These are phyloP conservation scores for Cardamine resedifolia DNA, from an alignment of 345 rosid genomes.

Conservation along the genomic window DNA sequence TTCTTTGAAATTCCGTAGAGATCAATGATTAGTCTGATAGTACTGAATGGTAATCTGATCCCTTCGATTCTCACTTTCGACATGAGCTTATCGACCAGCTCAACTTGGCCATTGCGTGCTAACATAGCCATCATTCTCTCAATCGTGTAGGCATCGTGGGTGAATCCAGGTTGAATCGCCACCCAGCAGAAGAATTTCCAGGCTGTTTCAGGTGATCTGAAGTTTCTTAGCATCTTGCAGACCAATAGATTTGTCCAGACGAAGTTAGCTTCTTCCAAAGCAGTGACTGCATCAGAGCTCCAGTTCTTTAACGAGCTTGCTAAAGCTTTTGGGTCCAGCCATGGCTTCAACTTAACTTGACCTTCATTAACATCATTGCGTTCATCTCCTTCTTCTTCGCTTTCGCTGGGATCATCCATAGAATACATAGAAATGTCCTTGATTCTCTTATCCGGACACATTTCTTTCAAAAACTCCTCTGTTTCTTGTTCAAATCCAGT, in stretches of 20 bases:
- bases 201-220: slow-evolving; percentile 66
- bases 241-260: slow-evolving; percentile 87
- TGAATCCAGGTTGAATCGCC: slow-evolving; percentile 75
- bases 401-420: slow-evolving; percentile 42
- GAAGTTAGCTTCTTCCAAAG: slow-evolving; percentile 63
- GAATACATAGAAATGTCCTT: slow-evolving; percentile 41
- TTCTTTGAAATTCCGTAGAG: slow-evolving; percentile 82
- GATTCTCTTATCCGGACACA: slow-evolving; percentile 75
- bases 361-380: slow-evolving; percentile 21
- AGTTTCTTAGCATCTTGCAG: slow-evolving; percentile 76
- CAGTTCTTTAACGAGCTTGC: slow-evolving; percentile 65
- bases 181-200: slow-evolving; percentile 97
- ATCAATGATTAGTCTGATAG: slow-evolving; percentile 70
- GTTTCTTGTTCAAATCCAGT: slow-evolving; percentile 60
- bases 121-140: slow-evolving; percentile 77
- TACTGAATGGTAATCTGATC: slow-evolving; percentile 73
- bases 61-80: slow-evolving; percentile 63
- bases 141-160: slow-evolving; percentile 72
- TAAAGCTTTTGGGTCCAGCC: slow-evolving; percentile 89
- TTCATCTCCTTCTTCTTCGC: slow-evolving; percentile 37
- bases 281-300: slow-evolving; percentile 61
- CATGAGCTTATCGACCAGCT: slow-evolving; percentile 67
- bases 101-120: slow-evolving; percentile 67
- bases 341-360: slow-evolving; percentile 63
- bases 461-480: slow-evolving; percentile 51